Base-by-base conservation (phyloP, 805 yeast genomes). In the Tetrapisispora phaffii region DNA sequence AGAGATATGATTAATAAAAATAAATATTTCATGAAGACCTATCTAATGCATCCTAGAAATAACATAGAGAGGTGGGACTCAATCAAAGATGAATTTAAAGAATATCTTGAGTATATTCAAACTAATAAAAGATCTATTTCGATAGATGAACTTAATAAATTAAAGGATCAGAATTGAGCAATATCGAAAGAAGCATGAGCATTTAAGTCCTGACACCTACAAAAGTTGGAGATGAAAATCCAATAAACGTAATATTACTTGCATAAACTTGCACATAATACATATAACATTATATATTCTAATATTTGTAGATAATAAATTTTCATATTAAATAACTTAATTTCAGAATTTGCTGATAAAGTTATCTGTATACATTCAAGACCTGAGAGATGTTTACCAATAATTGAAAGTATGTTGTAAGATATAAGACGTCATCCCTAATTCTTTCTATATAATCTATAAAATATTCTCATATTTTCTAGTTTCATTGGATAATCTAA, bases 401-500 rank as follows among this genome's bases (percentile, higher is more conserved):
- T 24, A 24, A 24, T 24, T 7, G 10, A 24, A 24, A 24, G 10
- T 24, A 20, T 20, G 8, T 8, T 12, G 19, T 3, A 35, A 12
- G n/a, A 15, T 35, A 5, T 20, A 20, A 10, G n/a, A n/a, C n/a
- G n/a, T 8, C 4, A 6, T 19, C 9, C 31, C 36, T 54, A 74
- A 49, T 65, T 71, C 67, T 76, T 80, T 54, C 74, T 69, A 65
- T 85, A 87, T 39, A 87, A 65, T 54, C 95, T 71, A 60, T 82
- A 80, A 60, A 87, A 86, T 60, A 84, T 85, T 48, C 96, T 73
- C 95, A 86, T 86, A 59, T 84, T 87, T 58, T 87, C 96, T 48
- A 87, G 63, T 54, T 84, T 83, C 64, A 85, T 66, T 2, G 75
- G 74, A 52, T 85, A 87, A 12, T 73, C 65, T 13, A 82, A 63